A percentile compares a stretch with the other conserved stretches of the same genome.
Conservation (phyloP, 2,329 filamentous ascomycete species). For the Apiospora malaysiana region DNA sequence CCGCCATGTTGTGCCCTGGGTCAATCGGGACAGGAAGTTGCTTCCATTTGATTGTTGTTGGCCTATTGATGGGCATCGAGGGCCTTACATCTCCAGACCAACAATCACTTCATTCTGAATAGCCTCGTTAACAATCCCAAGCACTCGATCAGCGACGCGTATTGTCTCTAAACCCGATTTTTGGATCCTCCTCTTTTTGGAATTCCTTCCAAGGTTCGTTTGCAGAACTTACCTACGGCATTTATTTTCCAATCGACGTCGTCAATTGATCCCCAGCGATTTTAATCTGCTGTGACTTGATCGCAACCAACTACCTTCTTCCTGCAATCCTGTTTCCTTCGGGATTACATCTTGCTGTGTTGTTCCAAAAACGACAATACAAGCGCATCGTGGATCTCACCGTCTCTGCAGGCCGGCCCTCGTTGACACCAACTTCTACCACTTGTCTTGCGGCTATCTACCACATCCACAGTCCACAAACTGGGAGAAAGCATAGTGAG, state of each 20-base stretch:
- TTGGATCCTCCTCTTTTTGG: slow-evolving; percentile 25
- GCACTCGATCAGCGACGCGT: slow-evolving; percentile 20
- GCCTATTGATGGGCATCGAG: neutral
- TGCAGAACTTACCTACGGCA: slow-evolving; percentile 20
- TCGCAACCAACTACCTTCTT: neutral
- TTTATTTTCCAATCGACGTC: neutral
- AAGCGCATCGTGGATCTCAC: neutral
- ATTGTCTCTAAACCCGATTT: slow-evolving; percentile 24
- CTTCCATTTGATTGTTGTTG: slow-evolving; percentile 1
- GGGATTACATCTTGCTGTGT: neutral
- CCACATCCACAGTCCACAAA: neutral
- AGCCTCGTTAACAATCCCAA: neutral
- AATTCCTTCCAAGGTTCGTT: slow-evolving; percentile 13
- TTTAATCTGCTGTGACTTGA: neutral
- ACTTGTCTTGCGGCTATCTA: neutral
- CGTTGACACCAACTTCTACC: neutral
- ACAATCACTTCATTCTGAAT: slow-evolving; percentile 2
- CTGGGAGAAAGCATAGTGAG: neutral
- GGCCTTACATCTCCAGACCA: slow-evolving; percentile 23
- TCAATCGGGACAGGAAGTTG: neutral
- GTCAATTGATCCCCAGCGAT: slow-evolving; percentile 15
- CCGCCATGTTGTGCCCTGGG: neutral
- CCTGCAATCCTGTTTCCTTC: neutral
- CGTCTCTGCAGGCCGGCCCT: neutral
- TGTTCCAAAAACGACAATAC: neutral